Conservation (phyloP, 2,329 filamentous ascomycete genomes). For the Pseudogymnoascus sp. region DNA sequence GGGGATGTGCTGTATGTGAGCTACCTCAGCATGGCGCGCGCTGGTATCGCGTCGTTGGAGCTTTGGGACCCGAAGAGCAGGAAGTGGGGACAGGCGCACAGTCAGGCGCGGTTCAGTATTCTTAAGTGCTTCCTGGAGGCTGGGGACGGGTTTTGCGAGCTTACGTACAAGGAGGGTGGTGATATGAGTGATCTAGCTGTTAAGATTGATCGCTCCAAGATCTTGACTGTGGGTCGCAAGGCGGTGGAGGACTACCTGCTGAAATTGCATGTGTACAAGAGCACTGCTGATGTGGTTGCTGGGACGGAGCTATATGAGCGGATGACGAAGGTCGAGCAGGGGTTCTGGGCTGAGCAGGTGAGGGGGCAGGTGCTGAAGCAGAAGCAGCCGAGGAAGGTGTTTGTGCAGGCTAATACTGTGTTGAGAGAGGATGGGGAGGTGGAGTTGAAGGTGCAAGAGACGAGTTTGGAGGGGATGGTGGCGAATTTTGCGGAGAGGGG, state of each 20-base stretch:
- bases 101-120: slow-evolving; percentile 86
- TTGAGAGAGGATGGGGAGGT: slow-evolving; percentile 64
- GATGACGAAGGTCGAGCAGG: slow-evolving; percentile 72
- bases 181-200: slow-evolving; percentile 77
- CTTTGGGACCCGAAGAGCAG: slow-evolving; percentile 87
- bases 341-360: slow-evolving; percentile 77
- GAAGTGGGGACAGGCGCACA: slow-evolving; percentile 91
- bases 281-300: slow-evolving; percentile 71
- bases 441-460: slow-evolving; percentile 76
- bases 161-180: slow-evolving; percentile 59
- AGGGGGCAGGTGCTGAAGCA: slow-evolving; percentile 67
- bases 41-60: slow-evolving; percentile 81
- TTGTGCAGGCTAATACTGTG: slow-evolving; percentile 87
- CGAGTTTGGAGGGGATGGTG: slow-evolving; percentile 72
- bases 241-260: slow-evolving; percentile 81
- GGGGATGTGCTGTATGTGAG: slow-evolving; percentile 82
- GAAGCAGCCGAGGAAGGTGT: slow-evolving; percentile 81
- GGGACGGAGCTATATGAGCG: slow-evolving; percentile 75
- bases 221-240: slow-evolving; percentile 71
- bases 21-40: slow-evolving; percentile 89
- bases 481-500: slow-evolving; percentile 66
- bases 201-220: slow-evolving; percentile 76
- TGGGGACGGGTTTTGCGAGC: slow-evolving; percentile 76
- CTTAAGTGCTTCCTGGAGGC: slow-evolving; percentile 77
- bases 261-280: slow-evolving; percentile 88